Evolutionary conservation across 208 protist species (phyloP), one percentile per base, ranked within the genome.

Genomic region (Trypanosomatidae sp.): DNA sequence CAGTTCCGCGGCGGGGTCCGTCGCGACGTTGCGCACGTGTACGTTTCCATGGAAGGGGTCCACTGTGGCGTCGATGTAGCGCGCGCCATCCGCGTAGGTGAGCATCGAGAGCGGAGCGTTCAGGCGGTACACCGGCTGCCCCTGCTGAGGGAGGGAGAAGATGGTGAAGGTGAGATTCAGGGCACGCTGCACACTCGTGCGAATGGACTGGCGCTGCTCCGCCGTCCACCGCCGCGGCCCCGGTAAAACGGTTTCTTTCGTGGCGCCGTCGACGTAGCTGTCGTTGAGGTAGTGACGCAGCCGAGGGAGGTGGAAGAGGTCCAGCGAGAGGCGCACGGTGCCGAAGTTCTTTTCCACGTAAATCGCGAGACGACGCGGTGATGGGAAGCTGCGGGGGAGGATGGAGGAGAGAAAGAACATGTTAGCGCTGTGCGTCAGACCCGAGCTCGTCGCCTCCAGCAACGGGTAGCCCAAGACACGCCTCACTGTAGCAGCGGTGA

Each of bases 291-390:
- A 73, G 3, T 19, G 13, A 22, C 66, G 73, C 10, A 74, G 52
- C 30, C 9, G 17, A 25, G 64, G 72, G 15, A 78, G 36, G 47
- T 53, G 66, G n/a, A 71, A 66, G 8, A 71, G 36, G 62, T 91
- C 74, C 8, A 87, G 41, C 0, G 83, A 80, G 30, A 95, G 77
- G 2, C 73, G 66, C 28, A 90, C 47, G 3, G 85, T 64, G 65
- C 80, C 91, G 69, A 93, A 95, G 75, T 95, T 95, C 53, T 84
- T 79, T 44, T 86, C 85, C 58, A 92, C 77, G 76, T 93, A 95
- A 36, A 88, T 43, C 0, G 79, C 81, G 6, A 91, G 53, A 12
- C 86, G 87, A 0, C 91, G 79, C 30, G 79, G 70, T 0, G 73
- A 78, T 8, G 84, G 79, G 60, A 93, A 90, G 50, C 89, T 30